Percentiles rank a stretch among this genome's conserved stretches.
phyloP scores from a whole-genome alignment of 192 early-diverging fungal genomes.

The Backusella macrospora region DNA sequence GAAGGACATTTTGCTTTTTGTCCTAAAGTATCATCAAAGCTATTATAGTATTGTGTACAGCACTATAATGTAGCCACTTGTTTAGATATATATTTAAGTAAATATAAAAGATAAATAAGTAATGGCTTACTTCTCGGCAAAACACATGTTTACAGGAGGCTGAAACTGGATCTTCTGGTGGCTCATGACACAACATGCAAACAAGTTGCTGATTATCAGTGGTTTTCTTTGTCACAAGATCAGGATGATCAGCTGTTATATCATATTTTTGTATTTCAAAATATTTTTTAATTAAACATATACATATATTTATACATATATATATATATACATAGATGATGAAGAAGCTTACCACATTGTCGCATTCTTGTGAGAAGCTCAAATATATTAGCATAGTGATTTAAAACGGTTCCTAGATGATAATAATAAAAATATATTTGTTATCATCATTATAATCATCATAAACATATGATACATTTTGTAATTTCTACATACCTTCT shows the following conservation, averaged over 20 bases:
- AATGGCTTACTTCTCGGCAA: constrained; percentile 79
- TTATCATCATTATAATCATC: no score
- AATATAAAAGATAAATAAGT: neutral
- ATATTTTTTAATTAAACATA: neutral
- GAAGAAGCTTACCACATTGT: constrained; percentile 59
- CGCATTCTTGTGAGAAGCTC: constrained; percentile 88
- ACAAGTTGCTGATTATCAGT: constrained; percentile 70
- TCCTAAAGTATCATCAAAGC: constrained; percentile 33
- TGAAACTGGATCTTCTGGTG: constrained; percentile 76
- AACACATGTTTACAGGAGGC: constrained; percentile 89
- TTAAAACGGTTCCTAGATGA: constrained; percentile 68
- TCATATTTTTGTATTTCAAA: neutral
- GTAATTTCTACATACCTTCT: constrained; percentile 43
- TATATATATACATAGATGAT: neutral
- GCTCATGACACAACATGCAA: constrained; percentile 83
- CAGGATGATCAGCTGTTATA: constrained; percentile 77
- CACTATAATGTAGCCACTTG: constrained; percentile 17
- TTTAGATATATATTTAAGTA: neutral
- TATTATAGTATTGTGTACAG: constrained; percentile 38
- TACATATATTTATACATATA: neutral
- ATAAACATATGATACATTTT: neutral
- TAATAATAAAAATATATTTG: neutral
- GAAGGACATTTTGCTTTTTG: constrained; percentile 70
- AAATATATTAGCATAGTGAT: constrained; percentile 95
- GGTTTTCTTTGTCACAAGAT: constrained; percentile 67